Evolutionary conservation across 2,329 filamentous ascomycete genomes (phyloP), one percentile per base, ranked within the genome.

Genomic region (Fusarium neocosmosporiellum): DNA sequence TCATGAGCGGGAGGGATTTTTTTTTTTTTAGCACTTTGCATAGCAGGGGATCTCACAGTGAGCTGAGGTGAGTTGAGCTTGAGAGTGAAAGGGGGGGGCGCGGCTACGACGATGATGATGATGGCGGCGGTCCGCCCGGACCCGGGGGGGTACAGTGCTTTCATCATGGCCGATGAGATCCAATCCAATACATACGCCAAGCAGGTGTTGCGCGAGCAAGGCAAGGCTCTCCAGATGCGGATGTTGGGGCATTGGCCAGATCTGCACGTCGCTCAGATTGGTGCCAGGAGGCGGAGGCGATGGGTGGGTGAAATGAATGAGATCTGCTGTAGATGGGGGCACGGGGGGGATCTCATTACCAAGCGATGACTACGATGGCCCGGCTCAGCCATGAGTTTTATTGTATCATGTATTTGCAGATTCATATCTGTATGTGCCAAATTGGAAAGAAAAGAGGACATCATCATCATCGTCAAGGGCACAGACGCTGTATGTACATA

Each of bases 211-310:
- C 27, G 46, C 18, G 27, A 27, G 43, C 43, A 48, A 39, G 55
- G 57, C 63, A 67, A 29, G 27, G 66, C 37, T 67, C 66, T 71
- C 67, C 50, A 59, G 70, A 73, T 73, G 48, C 36, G 70, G 66
- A 59, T 61, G 59, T 39, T 59, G 37, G 57, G 43, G 36, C 70
- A 66, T 66, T 65, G 50, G 50, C 31, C 54, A 43, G 37, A 65
- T 61, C 66, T 76, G 71, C 73, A 74, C 64, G 62, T 65, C 63
- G 71, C 70, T 66, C 59, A 67, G 59, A 66, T 63, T 63, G 57
- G 66, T 67, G 59, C 41, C 29, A 48, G 39, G 59, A 58, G 36
- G 55, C 55, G 24, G 36, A 41, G 36, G 36, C 27, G 73, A 48
- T 61, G 75, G 66, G 59, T 48, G 60, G 59, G 34, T 50, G 11